A percentile compares a stretch with the other conserved stretches of the same genome.
phyloP scores from a whole-genome alignment of 495 filamentous ascomycete species.

The Aspergillus leporis region DNA sequence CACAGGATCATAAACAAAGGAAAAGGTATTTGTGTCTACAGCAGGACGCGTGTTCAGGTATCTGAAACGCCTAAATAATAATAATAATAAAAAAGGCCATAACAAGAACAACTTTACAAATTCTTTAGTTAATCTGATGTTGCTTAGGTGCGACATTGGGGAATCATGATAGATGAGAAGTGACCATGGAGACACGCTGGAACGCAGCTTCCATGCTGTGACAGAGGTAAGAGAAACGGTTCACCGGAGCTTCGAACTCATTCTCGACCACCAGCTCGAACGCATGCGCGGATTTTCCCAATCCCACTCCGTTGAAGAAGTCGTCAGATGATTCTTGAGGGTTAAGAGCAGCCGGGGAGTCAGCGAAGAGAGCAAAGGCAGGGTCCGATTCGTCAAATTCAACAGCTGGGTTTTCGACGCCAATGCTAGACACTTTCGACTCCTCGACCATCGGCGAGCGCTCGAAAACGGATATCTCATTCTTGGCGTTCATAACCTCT shows the following conservation, averaged over 20 bases:
- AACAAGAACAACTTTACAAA: conserved; percentile 21
- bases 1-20: conserved; percentile 29
- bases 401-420: conserved; percentile 44
- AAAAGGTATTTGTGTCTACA: conserved; percentile 24
- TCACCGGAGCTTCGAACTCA: conserved; percentile 30
- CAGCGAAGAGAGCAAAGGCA: conserved; percentile 56
- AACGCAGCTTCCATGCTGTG: conserved; percentile 52
- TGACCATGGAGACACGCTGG: conserved; percentile 46
- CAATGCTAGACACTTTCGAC: conserved; percentile 29
- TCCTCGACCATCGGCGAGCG: conserved; percentile 33
- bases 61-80: conserved; percentile 12
- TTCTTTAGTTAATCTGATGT: conserved; percentile 19
- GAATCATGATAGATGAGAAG: conserved; percentile 48
- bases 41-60: conserved; percentile 11
- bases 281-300: conserved; percentile 57
- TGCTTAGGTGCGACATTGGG: conserved; percentile 30
- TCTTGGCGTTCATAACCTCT: conserved; percentile 41
- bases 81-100: conserved; percentile 1
- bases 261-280: conserved; percentile 63
- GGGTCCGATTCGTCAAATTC: conserved; percentile 63
- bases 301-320: conserved; percentile 56
- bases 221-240: conserved; percentile 47
- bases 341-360: conserved; percentile 39
- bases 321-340: conserved; percentile 18
- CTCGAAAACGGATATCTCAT: conserved; percentile 53